Conservation (phyloP, 768 basidiomycete species). For the Neoboletus brunneissimus region DNA sequence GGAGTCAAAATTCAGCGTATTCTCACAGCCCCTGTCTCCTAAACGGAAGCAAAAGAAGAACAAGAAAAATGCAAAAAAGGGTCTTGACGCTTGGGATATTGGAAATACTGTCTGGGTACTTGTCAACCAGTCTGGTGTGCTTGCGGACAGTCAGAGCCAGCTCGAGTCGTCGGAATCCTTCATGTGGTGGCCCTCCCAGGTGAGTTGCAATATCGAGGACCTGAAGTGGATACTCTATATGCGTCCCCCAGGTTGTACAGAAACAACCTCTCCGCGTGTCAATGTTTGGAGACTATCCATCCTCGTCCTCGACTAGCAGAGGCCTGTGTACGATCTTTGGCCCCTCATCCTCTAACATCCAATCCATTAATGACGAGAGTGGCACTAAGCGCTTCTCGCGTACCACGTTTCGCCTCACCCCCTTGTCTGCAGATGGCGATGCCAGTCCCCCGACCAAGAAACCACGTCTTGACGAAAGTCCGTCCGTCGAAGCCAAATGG, state of each 20-base stretch:
- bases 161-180: conserved; percentile 13
- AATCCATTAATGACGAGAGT: conserved; percentile 34
- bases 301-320: conserved; percentile 24
- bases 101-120: conserved; percentile 53
- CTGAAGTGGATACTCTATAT: conserved; percentile 4
- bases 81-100: conserved; percentile 21
- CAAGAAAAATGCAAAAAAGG: conserved; percentile 4
- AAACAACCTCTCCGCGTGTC: conserved; percentile 29
- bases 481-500: conserved; percentile 42
- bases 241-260: conserved; percentile 21
- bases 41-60: conserved; percentile 19
- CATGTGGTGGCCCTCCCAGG: conserved; percentile 75
- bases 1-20: conserved; percentile 8
- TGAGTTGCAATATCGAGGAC: conserved; percentile 28
- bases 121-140: conserved; percentile 39
- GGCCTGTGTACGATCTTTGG: conserved; percentile 26
- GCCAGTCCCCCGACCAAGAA: conserved; percentile 44
- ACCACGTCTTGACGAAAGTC: conserved; percentile 35
- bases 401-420: conserved; percentile 32
- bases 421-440: conserved; percentile 1
- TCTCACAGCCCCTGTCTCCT: conserved; percentile 23
- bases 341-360: conserved; percentile 41
- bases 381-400: conserved; percentile 44
- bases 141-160: conserved; percentile 33
- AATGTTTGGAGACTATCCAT: conserved; percentile 31